phyloP scores from a whole-genome alignment of 768 basidiomycete genomes.

The Collybia sordida region DNA sequence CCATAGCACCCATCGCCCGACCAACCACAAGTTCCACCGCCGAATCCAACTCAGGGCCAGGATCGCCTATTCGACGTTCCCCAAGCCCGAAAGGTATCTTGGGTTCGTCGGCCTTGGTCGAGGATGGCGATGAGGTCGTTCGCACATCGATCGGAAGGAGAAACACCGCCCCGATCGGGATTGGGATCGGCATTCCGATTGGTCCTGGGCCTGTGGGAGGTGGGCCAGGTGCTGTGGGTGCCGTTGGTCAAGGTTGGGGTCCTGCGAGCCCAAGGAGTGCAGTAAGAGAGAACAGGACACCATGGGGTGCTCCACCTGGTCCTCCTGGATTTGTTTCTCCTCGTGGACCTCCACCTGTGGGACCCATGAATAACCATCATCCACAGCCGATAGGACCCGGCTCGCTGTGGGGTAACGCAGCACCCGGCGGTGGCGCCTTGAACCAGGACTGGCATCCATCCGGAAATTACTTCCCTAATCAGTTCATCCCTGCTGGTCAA shows the following conservation, averaged over 20 bases:
- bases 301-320: conserved; percentile 47
- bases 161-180: conserved; percentile 33
- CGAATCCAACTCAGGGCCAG: conserved; percentile 61
- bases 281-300: conserved; percentile 26
- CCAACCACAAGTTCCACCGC: conserved; percentile 42
- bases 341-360: conserved; percentile 29
- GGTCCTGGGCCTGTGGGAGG: conserved; percentile 13
- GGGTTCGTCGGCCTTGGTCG: conserved; percentile 75
- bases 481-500: conserved; percentile 39
- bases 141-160: conserved; percentile 42
- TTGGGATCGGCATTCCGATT: conserved; percentile 15
- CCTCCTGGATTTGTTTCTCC: conserved; percentile 33
- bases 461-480: conserved; percentile 40
- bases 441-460: conserved; percentile 51
- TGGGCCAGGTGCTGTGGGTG: not conserved
- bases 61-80: conserved; percentile 50
- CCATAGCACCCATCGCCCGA: conserved; percentile 69
- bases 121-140: conserved; percentile 82
- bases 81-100: conserved; percentile 65
- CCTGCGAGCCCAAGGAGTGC: conserved; percentile 45
- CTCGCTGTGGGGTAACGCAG: conserved; percentile 37
- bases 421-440: conserved; percentile 14
- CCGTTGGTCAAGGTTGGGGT: conserved; percentile 50
- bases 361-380: conserved; percentile 19
- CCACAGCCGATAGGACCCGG: conserved; percentile 22